These are phyloP conservation scores for Cladosporium austrohemisphaericum DNA, from an alignment of 2,329 filamentous ascomycete species.

Conservation along the genomic window DNA sequence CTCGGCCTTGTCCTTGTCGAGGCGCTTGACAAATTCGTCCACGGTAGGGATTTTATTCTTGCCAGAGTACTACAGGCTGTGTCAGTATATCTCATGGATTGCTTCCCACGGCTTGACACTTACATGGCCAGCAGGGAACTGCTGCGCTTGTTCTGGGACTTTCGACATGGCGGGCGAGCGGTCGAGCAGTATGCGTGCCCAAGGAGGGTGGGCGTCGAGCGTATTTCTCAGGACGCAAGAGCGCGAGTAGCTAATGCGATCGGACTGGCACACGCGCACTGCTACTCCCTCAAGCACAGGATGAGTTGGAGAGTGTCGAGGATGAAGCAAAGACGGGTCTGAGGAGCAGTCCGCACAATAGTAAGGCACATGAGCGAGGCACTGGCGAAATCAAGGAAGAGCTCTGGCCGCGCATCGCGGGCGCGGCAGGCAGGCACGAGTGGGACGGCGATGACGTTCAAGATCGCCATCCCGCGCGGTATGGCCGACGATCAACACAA, in stretches of 20 bases:
- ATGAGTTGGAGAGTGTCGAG: too few relatives aligned
- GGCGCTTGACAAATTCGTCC: constrained; percentile 71
- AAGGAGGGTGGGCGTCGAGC: too few relatives aligned
- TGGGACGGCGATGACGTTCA: not conserved
- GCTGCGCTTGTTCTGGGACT: constrained; percentile 38
- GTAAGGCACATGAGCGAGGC: too few relatives aligned
- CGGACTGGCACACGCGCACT: not conserved
- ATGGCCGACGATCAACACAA: too few relatives aligned
- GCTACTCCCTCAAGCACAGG: too few relatives aligned
- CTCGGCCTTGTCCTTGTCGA: constrained; percentile 74
- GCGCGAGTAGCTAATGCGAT: not conserved
- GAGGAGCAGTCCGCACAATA: too few relatives aligned
- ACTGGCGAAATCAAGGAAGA: not conserved
- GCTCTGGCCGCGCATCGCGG: not conserved
- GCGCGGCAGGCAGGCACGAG: not conserved
- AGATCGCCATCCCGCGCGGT: too few relatives aligned
- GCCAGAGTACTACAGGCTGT: constrained; percentile 67
- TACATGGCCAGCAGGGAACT: constrained; percentile 46
- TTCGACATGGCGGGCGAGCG: constrained; percentile 39
- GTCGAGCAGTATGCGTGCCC: not conserved
- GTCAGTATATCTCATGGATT: not conserved
- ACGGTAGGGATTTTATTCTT: constrained; percentile 83
- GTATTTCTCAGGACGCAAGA: not conserved
- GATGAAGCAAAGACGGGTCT: not conserved
- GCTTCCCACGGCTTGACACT: not conserved